phyloP scores from a whole-genome alignment of 1,284 basidiomycete species.

The Ustilago nuda region DNA sequence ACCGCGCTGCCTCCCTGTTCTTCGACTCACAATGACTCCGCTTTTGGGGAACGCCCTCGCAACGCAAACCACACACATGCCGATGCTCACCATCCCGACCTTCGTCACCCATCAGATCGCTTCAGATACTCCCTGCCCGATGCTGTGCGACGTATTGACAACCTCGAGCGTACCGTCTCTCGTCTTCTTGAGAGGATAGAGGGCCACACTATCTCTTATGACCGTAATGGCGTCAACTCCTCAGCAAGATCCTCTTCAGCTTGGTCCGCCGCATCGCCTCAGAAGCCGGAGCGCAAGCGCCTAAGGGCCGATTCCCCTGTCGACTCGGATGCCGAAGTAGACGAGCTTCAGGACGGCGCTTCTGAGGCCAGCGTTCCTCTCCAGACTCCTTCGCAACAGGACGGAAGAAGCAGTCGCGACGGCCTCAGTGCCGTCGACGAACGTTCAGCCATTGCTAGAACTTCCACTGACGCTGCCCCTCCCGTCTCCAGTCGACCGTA shows the following conservation, averaged over 20 bases:
- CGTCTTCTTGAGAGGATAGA: conserved; percentile 31
- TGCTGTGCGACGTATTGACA: conserved; percentile 38
- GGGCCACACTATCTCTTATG: conserved; percentile 8
- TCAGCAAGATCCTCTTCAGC: conserved; percentile 19
- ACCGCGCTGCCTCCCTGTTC: conserved; percentile 5
- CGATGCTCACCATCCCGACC: conserved; percentile 7
- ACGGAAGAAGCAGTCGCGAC: conserved; percentile 18
- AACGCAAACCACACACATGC: conserved; percentile 5
- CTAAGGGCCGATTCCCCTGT: conserved; percentile 27
- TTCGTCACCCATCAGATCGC: conserved; percentile 21
- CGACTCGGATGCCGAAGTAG: conserved; percentile 46
- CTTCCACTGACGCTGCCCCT: not conserved
- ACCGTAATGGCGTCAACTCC: conserved; percentile 2
- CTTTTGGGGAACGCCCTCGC: conserved; percentile 9
- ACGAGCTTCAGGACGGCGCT: conserved; percentile 44
- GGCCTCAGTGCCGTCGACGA: conserved; percentile 8
- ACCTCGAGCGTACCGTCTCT: conserved; percentile 38
- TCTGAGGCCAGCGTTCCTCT: conserved; percentile 43
- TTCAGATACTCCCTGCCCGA: conserved; percentile 40
- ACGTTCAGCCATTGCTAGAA: not conserved
- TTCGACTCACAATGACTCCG: conserved; percentile 9
- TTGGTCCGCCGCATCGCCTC: conserved; percentile 21
- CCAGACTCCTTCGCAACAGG: conserved; percentile 20
- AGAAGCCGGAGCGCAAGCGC: conserved; percentile 36
- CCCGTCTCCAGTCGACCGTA: not conserved